phyloP scores from a whole-genome alignment of 495 filamentous ascomycete genomes.

The Aspergillus baeticus region DNA sequence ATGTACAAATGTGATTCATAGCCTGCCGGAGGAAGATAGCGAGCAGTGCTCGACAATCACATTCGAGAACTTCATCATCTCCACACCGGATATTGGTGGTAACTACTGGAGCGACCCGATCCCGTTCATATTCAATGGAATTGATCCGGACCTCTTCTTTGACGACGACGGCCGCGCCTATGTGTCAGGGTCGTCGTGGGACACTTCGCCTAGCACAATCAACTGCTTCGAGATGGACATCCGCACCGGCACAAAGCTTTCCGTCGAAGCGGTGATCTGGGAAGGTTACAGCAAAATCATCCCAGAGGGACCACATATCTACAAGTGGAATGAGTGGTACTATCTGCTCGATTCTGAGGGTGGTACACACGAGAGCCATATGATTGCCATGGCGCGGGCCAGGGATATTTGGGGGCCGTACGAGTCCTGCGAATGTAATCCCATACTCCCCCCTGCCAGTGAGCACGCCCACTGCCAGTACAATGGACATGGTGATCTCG shows the following conservation, averaged over 20 bases:
- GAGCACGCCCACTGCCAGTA: not conserved
- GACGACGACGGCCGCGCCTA: not conserved
- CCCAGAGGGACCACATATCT: conserved; percentile 3
- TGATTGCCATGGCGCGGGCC: not conserved
- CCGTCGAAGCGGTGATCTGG: not conserved
- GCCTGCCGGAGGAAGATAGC: not conserved
- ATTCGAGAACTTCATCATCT: conserved; percentile 3
- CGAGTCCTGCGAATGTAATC: not conserved
- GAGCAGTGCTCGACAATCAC: too few relatives aligned
- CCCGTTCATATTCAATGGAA: not conserved
- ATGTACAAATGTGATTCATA: conserved; percentile 3
- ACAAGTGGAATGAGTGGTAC: not conserved
- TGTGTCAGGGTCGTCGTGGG: not conserved
- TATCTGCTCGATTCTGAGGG: conserved; percentile 3
- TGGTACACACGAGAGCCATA: not conserved
- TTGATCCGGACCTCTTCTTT: not conserved
- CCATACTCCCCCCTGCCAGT: not conserved
- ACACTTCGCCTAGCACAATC: not conserved
- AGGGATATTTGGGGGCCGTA: conserved; percentile 5
- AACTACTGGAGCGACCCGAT: conserved; percentile 2
- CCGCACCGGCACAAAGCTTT: not conserved
- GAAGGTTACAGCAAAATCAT: not conserved
- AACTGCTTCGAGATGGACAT: not conserved
- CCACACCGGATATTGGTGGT: not conserved
- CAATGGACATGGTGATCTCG: not conserved